Percentiles rank a stretch among this genome's conserved stretches.
Evolutionary conservation across 2,329 filamentous ascomycete species (phyloP).

Genomic region (Epichloe bromicola): DNA sequence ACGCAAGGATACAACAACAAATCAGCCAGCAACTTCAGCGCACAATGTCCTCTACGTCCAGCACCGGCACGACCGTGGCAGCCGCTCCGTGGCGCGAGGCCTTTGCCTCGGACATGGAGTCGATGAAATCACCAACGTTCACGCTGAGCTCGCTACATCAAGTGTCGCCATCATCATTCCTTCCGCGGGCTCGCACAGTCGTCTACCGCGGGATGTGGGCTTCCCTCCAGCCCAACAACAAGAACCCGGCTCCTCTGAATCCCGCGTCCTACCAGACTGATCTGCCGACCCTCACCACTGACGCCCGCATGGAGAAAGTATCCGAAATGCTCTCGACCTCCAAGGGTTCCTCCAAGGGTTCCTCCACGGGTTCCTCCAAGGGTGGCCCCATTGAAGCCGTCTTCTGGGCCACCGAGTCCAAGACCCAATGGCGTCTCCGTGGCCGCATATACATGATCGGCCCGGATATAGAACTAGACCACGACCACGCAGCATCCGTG

Average conservation of each 20-base stretch:
- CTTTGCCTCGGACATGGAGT: slow-evolving; percentile 37
- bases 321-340: slow-evolving; percentile 47
- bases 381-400: slow-evolving; percentile 68
- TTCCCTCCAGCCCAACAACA: slow-evolving; percentile 55
- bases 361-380: slow-evolving; percentile 32
- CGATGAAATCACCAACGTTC: slow-evolving; percentile 36
- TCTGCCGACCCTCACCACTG: slow-evolving; percentile 72
- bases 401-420: slow-evolving; percentile 61
- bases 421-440: slow-evolving; percentile 74
- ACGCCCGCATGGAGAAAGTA: slow-evolving; percentile 76
- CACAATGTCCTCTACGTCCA: slow-evolving; percentile 13
- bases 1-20: neutral
- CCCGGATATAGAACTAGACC: slow-evolving; percentile 43
- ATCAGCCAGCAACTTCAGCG: slow-evolving; percentile 14
- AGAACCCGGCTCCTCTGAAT: slow-evolving; percentile 62
- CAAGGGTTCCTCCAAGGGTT: neutral
- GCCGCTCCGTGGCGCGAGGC: slow-evolving; percentile 40
- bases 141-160: slow-evolving; percentile 37
- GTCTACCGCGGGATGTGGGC: slow-evolving; percentile 80
- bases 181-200: slow-evolving; percentile 59
- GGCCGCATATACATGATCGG: slow-evolving; percentile 67
- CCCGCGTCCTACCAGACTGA: slow-evolving; percentile 59
- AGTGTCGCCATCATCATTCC: slow-evolving; percentile 14
- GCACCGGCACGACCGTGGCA: slow-evolving; percentile 2
- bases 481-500: slow-evolving; percentile 28